Conservation (phyloP, 176 grass and related monocot genomes). For the Thinopyrum elongatum region DNA sequence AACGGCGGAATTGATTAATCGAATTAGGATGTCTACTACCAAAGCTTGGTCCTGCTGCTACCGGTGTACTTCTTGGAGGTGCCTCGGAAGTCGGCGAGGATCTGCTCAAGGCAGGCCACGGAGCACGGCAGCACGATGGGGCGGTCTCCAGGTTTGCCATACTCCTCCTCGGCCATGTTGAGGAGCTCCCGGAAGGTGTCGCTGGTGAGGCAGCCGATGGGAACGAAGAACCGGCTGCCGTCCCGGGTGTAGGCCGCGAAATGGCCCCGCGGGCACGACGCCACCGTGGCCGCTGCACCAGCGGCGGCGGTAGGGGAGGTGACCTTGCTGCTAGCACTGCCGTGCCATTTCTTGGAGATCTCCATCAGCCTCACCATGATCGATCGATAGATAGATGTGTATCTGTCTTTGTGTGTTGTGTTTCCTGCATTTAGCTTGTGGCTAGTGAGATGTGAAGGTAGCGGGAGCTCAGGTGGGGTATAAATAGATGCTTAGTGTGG, state of each 20-base stretch:
- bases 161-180: slow-evolving; percentile 73
- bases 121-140: slow-evolving; percentile 74
- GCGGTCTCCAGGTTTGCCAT: slow-evolving; percentile 49
- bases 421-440: slow-evolving; percentile 6
- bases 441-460: not conserved
- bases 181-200: slow-evolving; percentile 63
- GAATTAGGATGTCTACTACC: not conserved
- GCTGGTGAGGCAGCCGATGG: slow-evolving; percentile 57
- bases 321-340: slow-evolving; percentile 21
- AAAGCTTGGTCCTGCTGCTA: slow-evolving; percentile 33
- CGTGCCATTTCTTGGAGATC: slow-evolving; percentile 50
- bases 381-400: not conserved
- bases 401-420: not conserved
- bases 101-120: slow-evolving; percentile 39
- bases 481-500: slow-evolving; percentile 36
- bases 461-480: slow-evolving; percentile 3
- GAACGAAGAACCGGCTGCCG: slow-evolving; percentile 60
- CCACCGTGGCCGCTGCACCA: not conserved
- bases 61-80: slow-evolving; percentile 19
- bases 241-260: slow-evolving; percentile 65
- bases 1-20: slow-evolving; percentile 4
- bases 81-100: slow-evolving; percentile 36
- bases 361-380: slow-evolving; percentile 60
- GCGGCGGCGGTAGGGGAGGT: slow-evolving; percentile 22
- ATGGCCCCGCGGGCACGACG: slow-evolving; percentile 53